phyloP scores from a whole-genome alignment of 257 asterid species.

The Knoxia roxburghii region DNA sequence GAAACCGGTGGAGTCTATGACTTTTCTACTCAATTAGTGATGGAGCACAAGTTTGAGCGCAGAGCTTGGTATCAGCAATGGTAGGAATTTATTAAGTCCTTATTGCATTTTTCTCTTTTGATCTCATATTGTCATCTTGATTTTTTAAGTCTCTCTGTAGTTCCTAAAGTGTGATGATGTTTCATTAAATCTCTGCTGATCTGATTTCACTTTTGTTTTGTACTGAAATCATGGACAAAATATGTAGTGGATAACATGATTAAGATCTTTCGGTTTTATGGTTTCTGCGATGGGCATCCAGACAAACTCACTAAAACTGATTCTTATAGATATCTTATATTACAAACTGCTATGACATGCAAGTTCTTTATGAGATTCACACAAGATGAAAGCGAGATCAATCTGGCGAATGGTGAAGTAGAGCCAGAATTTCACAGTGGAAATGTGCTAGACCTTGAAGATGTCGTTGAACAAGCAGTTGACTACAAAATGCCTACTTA shows the following conservation, averaged over 20 bases:
- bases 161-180: neutral
- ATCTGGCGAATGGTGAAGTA: conserved; percentile 64
- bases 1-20: neutral
- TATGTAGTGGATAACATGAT: no score
- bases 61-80: neutral
- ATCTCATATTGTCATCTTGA: neutral
- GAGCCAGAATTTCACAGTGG: conserved; percentile 95
- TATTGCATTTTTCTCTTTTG: neutral
- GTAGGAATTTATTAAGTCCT: no score
- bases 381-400: conserved; percentile 73
- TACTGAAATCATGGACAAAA: neutral
- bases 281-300: neutral
- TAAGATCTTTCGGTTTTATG: neutral
- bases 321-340: neutral
- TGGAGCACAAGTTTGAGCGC: neutral
- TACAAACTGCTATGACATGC: conserved; percentile 13
- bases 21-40: neutral
- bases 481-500: conserved; percentile 97
- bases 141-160: neutral
- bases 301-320: neutral
- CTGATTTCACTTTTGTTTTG: neutral
- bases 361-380: conserved; percentile 88
- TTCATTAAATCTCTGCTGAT: neutral
- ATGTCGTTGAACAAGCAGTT: conserved; percentile 87
- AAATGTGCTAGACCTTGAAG: conserved; percentile 92